Evolutionary conservation across 768 basidiomycete genomes (phyloP).

Genomic region (Hemileccinum rubropunctum): DNA sequence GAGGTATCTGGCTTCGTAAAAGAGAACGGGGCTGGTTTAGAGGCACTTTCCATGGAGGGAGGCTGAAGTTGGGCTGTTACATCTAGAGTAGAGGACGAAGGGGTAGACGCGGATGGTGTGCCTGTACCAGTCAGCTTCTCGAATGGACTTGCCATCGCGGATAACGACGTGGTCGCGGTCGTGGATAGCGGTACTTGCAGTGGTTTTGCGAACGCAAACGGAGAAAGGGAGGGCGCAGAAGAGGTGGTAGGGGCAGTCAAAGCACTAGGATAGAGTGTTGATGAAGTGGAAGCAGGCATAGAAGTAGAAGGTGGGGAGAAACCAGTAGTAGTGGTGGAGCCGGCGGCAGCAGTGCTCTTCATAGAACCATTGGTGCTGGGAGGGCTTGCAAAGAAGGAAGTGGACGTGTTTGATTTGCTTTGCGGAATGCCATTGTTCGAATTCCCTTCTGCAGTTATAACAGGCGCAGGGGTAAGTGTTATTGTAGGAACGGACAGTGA

Average conservation of each 20-base stretch:
- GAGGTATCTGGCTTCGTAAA: constrained; percentile 19
- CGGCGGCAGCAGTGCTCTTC: constrained; percentile 3
- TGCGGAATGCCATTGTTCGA: constrained; percentile 2
- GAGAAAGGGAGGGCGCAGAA: constrained; percentile 8
- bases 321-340: constrained; percentile 15
- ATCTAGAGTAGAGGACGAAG: constrained; percentile 6
- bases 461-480: constrained; percentile 25
- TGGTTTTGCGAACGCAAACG: constrained; percentile 18
- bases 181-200: constrained; percentile 7
- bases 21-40: constrained; percentile 12
- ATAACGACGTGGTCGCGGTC: constrained; percentile 1
- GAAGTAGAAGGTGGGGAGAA: constrained; percentile 28
- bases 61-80: constrained; percentile 11
- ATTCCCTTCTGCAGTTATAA: constrained; percentile 6
- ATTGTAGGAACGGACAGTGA: constrained; percentile 26
- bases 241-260: constrained; percentile 10
- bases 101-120: neutral
- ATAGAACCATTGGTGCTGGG: constrained; percentile 6
- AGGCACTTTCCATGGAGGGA: constrained; percentile 4
- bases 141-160: constrained; percentile 30
- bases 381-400: constrained; percentile 16
- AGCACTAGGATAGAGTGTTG: constrained; percentile 12
- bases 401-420: constrained; percentile 13
- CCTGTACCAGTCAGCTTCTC: constrained; percentile 24
- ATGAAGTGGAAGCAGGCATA: constrained; percentile 16